Evolutionary conservation across 768 basidiomycete species (phyloP), one percentile per base, ranked within the genome.

Genomic region (Mycena leptocephala): DNA sequence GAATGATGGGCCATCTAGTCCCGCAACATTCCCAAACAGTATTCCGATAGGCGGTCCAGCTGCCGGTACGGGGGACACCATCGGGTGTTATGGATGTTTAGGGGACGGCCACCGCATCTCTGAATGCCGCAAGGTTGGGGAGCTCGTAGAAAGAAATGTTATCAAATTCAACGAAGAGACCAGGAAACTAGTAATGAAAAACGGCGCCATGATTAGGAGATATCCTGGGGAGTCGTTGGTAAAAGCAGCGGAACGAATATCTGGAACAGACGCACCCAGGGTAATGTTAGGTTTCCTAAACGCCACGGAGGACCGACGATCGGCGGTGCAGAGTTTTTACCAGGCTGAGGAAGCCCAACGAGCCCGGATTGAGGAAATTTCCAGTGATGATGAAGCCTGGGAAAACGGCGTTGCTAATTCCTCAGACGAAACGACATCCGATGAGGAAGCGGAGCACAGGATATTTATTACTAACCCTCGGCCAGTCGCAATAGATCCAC

Each of bases 31-130:
- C 24, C 39, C 62, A 8, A 63, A 63, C 7, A 63, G 20, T 5
- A 41, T 63, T 43, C 39, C 62, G 1, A 7, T 62, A 3, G 61
- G 61, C 14, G 6, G 30, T 7, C n/a, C 24, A 39, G 9, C 43
- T 16, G 24, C 0, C 11, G 0, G n/a, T 0, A 32, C 0, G 16
- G 11, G 18, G 5, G 37, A 37, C 6, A 37, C 2, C 4, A 24
- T 11, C 5, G 24, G 35, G 6, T 62, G 61, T 24, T 62, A 14
- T 26, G 61, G 61, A 0, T 62, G 61, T 16, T 2, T 13, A 0
- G 37, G 20, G 6, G 24, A 20, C 2, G 61, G 61, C 0, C 61
- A 62, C 13, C 61, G 61, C 0, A 62, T 62, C 5, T 62, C 37
- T 0, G 61, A 62, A 0, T 62, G 61, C 10, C 24, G 14, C 3